Conservation (phyloP, 768 basidiomycete genomes). For the Macrocybe gigantea region DNA sequence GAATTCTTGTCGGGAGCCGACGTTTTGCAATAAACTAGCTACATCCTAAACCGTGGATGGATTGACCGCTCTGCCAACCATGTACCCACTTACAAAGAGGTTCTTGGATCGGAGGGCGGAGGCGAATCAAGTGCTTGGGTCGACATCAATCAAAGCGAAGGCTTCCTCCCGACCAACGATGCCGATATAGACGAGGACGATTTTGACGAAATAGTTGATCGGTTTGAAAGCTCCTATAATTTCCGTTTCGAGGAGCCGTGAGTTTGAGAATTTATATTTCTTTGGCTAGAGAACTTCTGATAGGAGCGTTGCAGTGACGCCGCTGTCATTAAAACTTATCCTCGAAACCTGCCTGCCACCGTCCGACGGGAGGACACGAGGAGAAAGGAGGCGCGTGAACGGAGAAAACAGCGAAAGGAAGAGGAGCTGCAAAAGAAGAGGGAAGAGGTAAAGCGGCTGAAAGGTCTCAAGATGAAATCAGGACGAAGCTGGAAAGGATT, state of each 20-base stretch:
- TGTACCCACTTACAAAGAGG: conserved; percentile 82
- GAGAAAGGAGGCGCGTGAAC: conserved; percentile 80
- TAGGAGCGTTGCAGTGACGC: conserved; percentile 43
- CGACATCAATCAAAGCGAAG: conserved; percentile 3
- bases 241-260: conserved; percentile 97
- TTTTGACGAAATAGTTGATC: conserved; percentile 87
- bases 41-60: conserved; percentile 97
- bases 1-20: background rate
- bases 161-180: conserved; percentile 11
- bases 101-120: conserved; percentile 36
- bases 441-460: conserved; percentile 79
- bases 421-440: conserved; percentile 66
- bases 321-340: conserved; percentile 62
- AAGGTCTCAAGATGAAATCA: conserved; percentile 76
- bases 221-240: conserved; percentile 95
- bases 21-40: conserved; percentile 41
- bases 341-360: conserved; percentile 60
- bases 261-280: conserved; percentile 28
- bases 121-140: conserved; percentile 17
- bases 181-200: conserved; percentile 52
- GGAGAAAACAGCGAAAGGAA: conserved; percentile 72
- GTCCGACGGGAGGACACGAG: conserved; percentile 71
- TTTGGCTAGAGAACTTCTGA: background rate
- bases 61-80: conserved; percentile 72
- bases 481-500: conserved; percentile 68